Evolutionary conservation across 768 basidiomycete species (phyloP), one percentile per base, ranked within the genome.

Genomic region (Mycena chlorophos): DNA sequence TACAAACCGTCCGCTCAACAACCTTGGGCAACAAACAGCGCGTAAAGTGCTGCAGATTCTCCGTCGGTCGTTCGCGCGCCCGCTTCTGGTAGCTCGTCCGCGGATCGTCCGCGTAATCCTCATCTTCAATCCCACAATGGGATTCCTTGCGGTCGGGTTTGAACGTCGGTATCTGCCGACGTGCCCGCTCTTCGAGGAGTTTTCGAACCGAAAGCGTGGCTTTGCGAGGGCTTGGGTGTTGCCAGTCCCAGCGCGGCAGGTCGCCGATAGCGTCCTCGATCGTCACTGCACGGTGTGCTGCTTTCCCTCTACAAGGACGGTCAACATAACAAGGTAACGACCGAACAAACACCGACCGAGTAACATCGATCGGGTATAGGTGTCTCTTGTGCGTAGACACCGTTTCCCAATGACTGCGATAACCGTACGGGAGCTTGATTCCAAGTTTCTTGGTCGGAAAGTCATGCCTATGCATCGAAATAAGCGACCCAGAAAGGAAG

Each of bases 191-290:
- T 56, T 55, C 69, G 62, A 39, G 55, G 54, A 52, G 54, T 56
- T 30, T 62, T 54, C 5, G 57, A 54, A 20, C 25, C 20, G 45
- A 19, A 17, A 62, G 48, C n/a, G 54, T 51, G 23, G 53, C 52
- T 1, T 37, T 57, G 45, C 60, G 39, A 23, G 61, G 61, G 19
- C 60, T 62, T 16, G 78, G 76, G 39, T 75, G 71, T 64, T 65
- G 89, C 91, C 89, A 92, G 54, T 93, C 86, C 66, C 87, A 93
- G 3, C 68, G 76, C 2, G 81, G 84, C 8, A 93, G 73, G 65
- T 93, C 91, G 2, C 78, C 73, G 47, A 92, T 89, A 1, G 90
- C 88, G 65, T 91, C 89, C 20, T 81, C 78, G 38, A 91, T 78
- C 0, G 82, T 80, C 20, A 91, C 81, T 59, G 74, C 74, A 6